Evolutionary conservation across 2,329 filamentous ascomycete genomes (phyloP).

Genomic region (Lachnellula hyalina): DNA sequence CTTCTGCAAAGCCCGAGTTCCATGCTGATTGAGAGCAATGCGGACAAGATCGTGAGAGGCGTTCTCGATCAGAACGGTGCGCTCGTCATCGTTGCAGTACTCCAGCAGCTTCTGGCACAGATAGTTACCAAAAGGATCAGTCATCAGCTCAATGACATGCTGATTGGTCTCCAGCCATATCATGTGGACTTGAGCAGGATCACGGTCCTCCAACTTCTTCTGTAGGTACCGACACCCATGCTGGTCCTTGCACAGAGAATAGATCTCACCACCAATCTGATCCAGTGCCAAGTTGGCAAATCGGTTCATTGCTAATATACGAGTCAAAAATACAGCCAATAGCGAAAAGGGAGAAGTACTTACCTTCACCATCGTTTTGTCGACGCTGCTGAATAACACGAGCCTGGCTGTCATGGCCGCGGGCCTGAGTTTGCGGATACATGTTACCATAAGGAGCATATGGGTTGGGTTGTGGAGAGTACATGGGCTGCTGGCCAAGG

Average conservation of each 20-base stretch:
- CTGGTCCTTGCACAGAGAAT: constrained; percentile 92
- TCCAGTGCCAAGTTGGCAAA: constrained; percentile 82
- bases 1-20: constrained; percentile 93
- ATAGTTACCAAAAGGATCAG: constrained; percentile 98
- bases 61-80: constrained; percentile 86
- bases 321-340: constrained; percentile 12
- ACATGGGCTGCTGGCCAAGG: constrained; percentile 46
- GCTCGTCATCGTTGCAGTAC: constrained; percentile 91
- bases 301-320: constrained; percentile 58
- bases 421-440: constrained; percentile 39
- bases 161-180: constrained; percentile 92
- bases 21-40: constrained; percentile 95
- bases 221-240: constrained; percentile 96
- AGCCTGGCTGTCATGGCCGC: constrained; percentile 67
- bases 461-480: constrained; percentile 45
- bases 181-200: constrained; percentile 76
- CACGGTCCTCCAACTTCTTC: constrained; percentile 91
- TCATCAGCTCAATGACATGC: constrained; percentile 97
- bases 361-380: constrained; percentile 67
- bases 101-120: constrained; percentile 97
- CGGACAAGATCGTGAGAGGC: constrained; percentile 81
- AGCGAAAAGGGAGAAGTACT: constrained; percentile 19
- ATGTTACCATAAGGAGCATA: constrained; percentile 38
- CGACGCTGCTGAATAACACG: constrained; percentile 72
- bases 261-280: constrained; percentile 75